Evolutionary conservation across 108 stramenopile genomes (phyloP).

Genomic region (Discostella stelligeroides): DNA sequence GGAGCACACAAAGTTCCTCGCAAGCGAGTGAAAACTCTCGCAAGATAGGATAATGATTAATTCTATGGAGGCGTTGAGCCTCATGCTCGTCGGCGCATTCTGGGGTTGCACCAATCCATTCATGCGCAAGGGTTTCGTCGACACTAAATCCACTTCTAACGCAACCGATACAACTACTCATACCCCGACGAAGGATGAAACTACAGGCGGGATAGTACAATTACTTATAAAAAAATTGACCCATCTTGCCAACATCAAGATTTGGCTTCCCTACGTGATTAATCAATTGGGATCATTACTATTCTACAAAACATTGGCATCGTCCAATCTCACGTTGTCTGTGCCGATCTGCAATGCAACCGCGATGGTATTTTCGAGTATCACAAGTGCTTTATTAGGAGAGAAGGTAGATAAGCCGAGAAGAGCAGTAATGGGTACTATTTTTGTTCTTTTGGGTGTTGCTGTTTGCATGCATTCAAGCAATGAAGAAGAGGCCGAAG

Average conservation of each 20-base stretch:
- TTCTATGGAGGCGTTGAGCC: constrained; percentile 46
- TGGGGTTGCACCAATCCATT: constrained; percentile 92
- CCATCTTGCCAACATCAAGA: constrained; percentile 53
- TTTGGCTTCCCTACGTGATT: constrained; percentile 76
- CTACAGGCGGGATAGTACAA: not conserved
- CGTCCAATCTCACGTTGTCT: constrained; percentile 69
- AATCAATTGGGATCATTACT: constrained; percentile 85
- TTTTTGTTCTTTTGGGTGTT: constrained; percentile 64
- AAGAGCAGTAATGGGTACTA: constrained; percentile 58
- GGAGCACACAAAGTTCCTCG: too few relatives aligned
- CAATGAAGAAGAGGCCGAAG: constrained; percentile 18
- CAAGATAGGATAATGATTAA: constrained; percentile 17
- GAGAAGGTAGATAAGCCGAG: constrained; percentile 70
- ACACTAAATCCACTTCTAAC: constrained; percentile 22
- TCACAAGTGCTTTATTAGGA: constrained; percentile 65
- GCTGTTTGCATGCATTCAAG: constrained; percentile 68
- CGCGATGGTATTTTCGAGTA: constrained; percentile 76
- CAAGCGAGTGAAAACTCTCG: too few relatives aligned
- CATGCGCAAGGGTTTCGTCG: constrained; percentile 63
- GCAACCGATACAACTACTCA: constrained; percentile 7
- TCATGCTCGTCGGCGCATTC: constrained; percentile 71
- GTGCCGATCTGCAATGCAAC: constrained; percentile 86
- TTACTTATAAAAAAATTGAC: constrained; percentile 32
- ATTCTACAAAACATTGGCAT: constrained; percentile 73
- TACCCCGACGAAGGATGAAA: constrained; percentile 1